Evolutionary conservation across 768 basidiomycete species (phyloP).

Genomic region (Phaeotremella skinneri): DNA sequence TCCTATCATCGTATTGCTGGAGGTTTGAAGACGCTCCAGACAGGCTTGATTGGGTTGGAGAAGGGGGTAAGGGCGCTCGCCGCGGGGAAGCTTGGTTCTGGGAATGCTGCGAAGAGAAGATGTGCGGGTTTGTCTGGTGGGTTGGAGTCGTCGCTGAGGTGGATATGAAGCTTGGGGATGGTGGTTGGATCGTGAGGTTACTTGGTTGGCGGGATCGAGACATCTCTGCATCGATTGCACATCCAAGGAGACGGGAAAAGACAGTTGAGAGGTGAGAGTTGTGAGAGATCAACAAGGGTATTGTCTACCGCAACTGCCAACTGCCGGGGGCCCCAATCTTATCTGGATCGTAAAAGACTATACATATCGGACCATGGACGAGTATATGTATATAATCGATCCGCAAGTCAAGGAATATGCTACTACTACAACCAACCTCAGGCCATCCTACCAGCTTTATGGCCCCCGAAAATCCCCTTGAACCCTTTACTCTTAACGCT

Average conservation of each 20-base stretch:
- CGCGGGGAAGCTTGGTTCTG: background rate
- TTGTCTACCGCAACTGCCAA: background rate
- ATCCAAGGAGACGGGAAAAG: background rate
- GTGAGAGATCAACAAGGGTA: too few relatives aligned
- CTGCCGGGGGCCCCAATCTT: background rate
- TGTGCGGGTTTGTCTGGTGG: background rate
- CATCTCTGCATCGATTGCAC: background rate
- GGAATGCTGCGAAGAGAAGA: background rate
- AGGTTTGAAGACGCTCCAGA: background rate
- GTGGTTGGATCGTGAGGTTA: background rate
- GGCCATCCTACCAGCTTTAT: slow-evolving; percentile 31
- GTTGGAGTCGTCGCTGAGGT: background rate
- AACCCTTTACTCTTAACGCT: slow-evolving; percentile 27
- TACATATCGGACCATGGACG: too few relatives aligned
- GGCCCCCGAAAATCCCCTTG: slow-evolving; percentile 32
- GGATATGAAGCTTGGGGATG: background rate
- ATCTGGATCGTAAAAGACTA: background rate
- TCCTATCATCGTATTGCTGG: background rate
- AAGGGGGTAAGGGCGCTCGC: slow-evolving; percentile 17
- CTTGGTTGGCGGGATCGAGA: background rate
- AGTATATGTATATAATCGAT: too few relatives aligned
- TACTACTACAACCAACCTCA: background rate
- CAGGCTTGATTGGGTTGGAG: slow-evolving; percentile 18
- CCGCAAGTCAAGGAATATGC: too few relatives aligned
- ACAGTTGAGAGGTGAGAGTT: too few relatives aligned